Evolutionary conservation across 73 alveolate genomes (phyloP).

Genomic region (Paramecium octaurelia): DNA sequence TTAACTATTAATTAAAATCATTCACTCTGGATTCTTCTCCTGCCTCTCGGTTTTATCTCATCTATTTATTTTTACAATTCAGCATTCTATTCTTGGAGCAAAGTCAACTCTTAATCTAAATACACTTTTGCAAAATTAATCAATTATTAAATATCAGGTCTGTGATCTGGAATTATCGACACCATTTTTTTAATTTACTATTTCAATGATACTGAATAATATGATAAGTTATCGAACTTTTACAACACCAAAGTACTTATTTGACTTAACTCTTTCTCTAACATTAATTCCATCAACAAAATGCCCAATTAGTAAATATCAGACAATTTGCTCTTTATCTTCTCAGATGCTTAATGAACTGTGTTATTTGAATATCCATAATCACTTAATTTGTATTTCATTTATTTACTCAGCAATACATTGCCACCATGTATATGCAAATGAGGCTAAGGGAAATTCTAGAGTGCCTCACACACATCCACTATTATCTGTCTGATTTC

Average conservation of each 20-base stretch:
- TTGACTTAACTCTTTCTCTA: neutral
- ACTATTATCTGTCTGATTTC: constrained; percentile 6
- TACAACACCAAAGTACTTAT: neutral
- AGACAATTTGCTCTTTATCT: neutral
- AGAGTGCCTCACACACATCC: neutral
- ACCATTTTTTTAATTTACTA: constrained; percentile 18
- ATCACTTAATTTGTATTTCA: constrained; percentile 28
- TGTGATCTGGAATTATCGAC: neutral
- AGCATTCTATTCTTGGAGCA: neutral
- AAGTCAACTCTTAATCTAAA: neutral
- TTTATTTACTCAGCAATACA: neutral
- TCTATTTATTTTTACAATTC: neutral
- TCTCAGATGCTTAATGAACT: neutral
- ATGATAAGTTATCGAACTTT: constrained; percentile 24
- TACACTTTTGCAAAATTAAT: neutral
- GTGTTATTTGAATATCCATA: neutral
- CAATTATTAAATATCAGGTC: neutral
- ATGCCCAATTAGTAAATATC: neutral
- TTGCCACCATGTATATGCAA: constrained; percentile 33
- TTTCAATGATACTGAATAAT: constrained; percentile 14
- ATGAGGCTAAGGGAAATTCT: neutral
- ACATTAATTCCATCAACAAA: constrained; percentile 28
- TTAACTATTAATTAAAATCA: neutral
- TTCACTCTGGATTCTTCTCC: neutral
- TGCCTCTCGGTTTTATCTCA: neutral